A percentile compares a stretch with the other conserved stretches of the same genome.
phyloP scores from a whole-genome alignment of 2,329 filamentous ascomycete species.

The Berkeleyomyces basicola region DNA sequence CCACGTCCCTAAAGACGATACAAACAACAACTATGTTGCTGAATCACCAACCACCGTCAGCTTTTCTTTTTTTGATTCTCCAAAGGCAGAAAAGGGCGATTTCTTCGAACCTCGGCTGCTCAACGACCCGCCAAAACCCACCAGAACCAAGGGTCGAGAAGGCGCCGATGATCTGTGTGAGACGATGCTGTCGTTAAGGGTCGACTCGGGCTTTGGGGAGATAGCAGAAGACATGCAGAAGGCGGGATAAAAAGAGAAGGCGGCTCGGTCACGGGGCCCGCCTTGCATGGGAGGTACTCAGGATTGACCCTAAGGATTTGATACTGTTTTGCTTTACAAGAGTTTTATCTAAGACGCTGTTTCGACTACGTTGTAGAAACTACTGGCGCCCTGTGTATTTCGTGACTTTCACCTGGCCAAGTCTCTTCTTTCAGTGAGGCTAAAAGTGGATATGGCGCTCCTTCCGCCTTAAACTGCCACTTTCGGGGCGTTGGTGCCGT shows the following conservation, averaged over 20 bases:
- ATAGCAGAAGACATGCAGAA: background rate
- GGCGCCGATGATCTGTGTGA: background rate
- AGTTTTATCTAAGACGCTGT: too few relatives aligned
- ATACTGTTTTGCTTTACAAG: too few relatives aligned
- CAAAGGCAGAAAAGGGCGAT: background rate
- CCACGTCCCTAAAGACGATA: conserved; percentile 27
- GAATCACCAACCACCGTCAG: conserved; percentile 76
- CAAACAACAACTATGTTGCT: conserved; percentile 21
- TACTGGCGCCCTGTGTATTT: background rate
- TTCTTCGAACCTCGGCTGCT: background rate
- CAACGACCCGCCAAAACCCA: background rate
- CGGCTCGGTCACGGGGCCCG: background rate
- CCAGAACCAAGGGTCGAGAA: background rate
- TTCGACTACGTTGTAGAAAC: too few relatives aligned
- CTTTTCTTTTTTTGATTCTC: conserved; percentile 64
- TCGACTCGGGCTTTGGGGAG: conserved; percentile 9
- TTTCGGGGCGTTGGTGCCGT: background rate
- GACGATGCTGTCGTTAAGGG: conserved; percentile 4
- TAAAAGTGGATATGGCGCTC: background rate
- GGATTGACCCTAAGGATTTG: too few relatives aligned
- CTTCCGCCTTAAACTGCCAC: background rate
- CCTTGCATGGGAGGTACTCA: too few relatives aligned
- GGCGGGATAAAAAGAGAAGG: background rate
- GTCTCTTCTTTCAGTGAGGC: background rate
- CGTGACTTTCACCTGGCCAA: background rate